A percentile compares a stretch with the other conserved stretches of the same genome.
phyloP scores from a whole-genome alignment of 2,329 filamentous ascomycete genomes.

The Lasiodiplodia hormozganensis region DNA sequence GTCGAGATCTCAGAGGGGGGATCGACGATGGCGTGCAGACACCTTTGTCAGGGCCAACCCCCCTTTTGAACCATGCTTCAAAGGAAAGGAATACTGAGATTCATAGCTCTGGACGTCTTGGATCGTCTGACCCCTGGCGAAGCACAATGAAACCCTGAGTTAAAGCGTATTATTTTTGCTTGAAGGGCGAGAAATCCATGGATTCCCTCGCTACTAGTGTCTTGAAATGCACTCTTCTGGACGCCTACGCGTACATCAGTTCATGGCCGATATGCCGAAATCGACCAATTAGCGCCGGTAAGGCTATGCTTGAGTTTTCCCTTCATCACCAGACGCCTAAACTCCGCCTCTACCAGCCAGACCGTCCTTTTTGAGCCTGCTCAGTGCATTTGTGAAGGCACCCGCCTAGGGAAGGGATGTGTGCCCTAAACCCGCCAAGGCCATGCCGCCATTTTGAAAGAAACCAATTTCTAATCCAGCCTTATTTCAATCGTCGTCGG shows the following conservation, averaged over 20 bases:
- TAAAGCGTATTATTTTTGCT: neutral
- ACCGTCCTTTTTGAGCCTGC: constrained; percentile 8
- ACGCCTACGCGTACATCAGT: neutral
- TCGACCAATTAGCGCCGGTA: neutral
- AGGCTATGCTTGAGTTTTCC: neutral
- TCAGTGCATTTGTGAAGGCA: neutral
- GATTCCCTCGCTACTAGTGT: neutral
- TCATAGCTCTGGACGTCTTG: neutral
- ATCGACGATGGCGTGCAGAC: neutral
- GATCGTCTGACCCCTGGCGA: neutral
- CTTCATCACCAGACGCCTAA: constrained; percentile 12
- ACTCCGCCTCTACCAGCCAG: constrained; percentile 28
- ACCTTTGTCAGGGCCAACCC: neutral
- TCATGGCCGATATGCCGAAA: neutral
- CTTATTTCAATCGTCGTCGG: constrained; percentile 33
- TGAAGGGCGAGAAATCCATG: neutral
- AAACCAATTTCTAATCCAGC: neutral
- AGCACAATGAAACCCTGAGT: neutral
- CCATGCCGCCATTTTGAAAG: constrained; percentile 20
- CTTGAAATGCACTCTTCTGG: neutral
- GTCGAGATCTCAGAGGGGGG: neutral
- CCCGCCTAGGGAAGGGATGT: neutral
- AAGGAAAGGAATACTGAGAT: neutral
- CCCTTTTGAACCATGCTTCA: no score
- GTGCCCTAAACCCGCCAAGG: neutral